Evolutionary conservation across 2,329 filamentous ascomycete species (phyloP).

Genomic region (Aplosporella prunicola): DNA sequence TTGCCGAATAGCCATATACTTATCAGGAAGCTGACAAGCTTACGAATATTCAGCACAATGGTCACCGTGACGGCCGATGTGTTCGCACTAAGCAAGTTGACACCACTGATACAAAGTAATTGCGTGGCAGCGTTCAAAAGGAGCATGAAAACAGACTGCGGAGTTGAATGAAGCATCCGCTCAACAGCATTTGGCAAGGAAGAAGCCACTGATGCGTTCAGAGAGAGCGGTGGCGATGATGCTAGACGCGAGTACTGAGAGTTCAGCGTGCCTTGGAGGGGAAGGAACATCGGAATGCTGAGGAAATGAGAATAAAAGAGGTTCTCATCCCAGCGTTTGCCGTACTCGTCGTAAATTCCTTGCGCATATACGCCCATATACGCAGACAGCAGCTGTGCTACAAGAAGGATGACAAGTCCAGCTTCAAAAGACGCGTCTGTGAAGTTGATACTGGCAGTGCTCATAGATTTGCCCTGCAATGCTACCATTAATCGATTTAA

Average conservation of each 20-base stretch:
- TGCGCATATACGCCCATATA: slow-evolving; percentile 95
- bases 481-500: too few species aligned
- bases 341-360: slow-evolving; percentile 75
- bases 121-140: slow-evolving; percentile 77
- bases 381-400: slow-evolving; percentile 83
- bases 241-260: slow-evolving; percentile 56
- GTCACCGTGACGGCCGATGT: slow-evolving; percentile 91
- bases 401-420: slow-evolving; percentile 72
- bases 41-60: slow-evolving; percentile 90
- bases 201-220: slow-evolving; percentile 21
- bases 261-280: slow-evolving; percentile 56
- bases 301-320: slow-evolving; percentile 83
- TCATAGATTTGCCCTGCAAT: slow-evolving; percentile 33
- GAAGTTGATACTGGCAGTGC: slow-evolving; percentile 29
- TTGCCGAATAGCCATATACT: slow-evolving; percentile 96
- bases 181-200: slow-evolving; percentile 22
- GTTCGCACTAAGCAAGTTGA: slow-evolving; percentile 83
- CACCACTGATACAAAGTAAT: slow-evolving; percentile 88
- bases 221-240: slow-evolving; percentile 50
- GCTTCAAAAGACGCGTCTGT: slow-evolving; percentile 46
- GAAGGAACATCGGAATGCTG: slow-evolving; percentile 66
- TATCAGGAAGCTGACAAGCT: slow-evolving; percentile 79
- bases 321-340: slow-evolving; percentile 89
- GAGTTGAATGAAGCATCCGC: slow-evolving; percentile 28
- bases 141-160: slow-evolving; percentile 63